Evolutionary conservation across 352 stramenopile genomes (phyloP), one percentile per base, ranked within the genome.

Genomic region (Blastocystis sp.): DNA sequence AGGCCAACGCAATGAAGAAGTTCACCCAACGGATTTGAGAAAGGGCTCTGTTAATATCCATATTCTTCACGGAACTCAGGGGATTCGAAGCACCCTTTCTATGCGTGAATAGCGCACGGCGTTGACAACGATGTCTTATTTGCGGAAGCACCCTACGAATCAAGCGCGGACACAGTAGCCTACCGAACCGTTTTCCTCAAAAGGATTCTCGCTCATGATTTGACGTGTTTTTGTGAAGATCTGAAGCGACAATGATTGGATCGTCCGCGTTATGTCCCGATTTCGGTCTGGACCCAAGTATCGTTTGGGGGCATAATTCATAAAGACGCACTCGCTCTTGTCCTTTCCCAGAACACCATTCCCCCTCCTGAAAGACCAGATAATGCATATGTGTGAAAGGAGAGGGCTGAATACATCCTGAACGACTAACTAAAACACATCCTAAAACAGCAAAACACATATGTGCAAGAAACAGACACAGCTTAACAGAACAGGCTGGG

Each of bases 181-280:
- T 84, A 84, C 74, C 23, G 45, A 41, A 21, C n/a, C 56, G 34
- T 21, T 23, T 53, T 84, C 74, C 69, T 84, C 74, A 84, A 84
- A 84, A 2, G 74, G 74, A 69, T 84, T 84, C 43, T 84, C 74
- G 48, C 74, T 84, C 74, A 84, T 84, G 66, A 76, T 69, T 56
- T 17, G 48, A 56, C 48, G 48, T 17, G 14, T 56, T 56, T 17
- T 56, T 7, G 14, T 56, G 48, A 56, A 56, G 48, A 56, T 56
- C 14, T 56, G 48, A 56, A 56, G 48, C 48, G 48, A 56, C 48
- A 56, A 56, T 56, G 5, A 56, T 14, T 56, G 48, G 48, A 56
- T 56, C 48, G 14, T 56, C 5, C 48, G 5, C 48, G 5, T 17
- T 56, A 14, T 2, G 21, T 14, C 74, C 74, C 53, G 7, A 84